Evolutionary conservation across 345 rosid species (phyloP), one percentile per base, ranked within the genome.

Genomic region (Draba incana): DNA sequence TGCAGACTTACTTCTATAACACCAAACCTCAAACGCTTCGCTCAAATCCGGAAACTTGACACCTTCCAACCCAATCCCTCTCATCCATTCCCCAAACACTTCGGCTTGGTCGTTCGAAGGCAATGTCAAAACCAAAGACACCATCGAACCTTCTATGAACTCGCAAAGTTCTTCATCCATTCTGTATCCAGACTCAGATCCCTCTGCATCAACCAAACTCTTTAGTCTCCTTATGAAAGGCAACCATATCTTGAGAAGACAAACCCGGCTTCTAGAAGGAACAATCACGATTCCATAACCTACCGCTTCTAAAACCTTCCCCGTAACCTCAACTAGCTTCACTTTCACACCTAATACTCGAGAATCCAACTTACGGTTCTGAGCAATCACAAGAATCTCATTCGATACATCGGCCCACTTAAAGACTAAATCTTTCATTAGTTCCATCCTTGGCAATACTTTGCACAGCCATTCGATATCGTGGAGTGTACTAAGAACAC

Each of bases 21-120:
- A 88, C 97, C 99, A 90, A 65, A 94, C 82, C 71, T 94, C 99
- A 31, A 94, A 94, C 0, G 96, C 99, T 79, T 94, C 98, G 23
- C 88, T 90, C 77, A 94, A 72, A 77, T 94, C 99, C 0, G 97
- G 97, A 78, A 81, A 94, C 77, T 60, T 84, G 31, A 78, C 81
- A 68, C 84, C 84, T 58, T 85, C 87, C 0, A 74, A 24, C 3
- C 53, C 76, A 12, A 59, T 43, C 57, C 75, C 75, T 60, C 71
- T 75, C 89, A 94, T 84, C 99, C 99, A 94, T 54, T 86, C 99
- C 16, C 91, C 84, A 28, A 93, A 81, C 6, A 90, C 86, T 14
- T 90, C 87, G 0, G 96, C 96, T 78, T 93, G 97, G 68, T 90
- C 96, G 6, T 87, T 86, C 0, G 95, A 88, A 42, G 97, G 90